Percentiles rank a stretch among this genome's conserved stretches.
These are phyloP conservation scores for Leccinum ochraceum DNA, from an alignment of 768 basidiomycete species.

Conservation along the genomic window DNA sequence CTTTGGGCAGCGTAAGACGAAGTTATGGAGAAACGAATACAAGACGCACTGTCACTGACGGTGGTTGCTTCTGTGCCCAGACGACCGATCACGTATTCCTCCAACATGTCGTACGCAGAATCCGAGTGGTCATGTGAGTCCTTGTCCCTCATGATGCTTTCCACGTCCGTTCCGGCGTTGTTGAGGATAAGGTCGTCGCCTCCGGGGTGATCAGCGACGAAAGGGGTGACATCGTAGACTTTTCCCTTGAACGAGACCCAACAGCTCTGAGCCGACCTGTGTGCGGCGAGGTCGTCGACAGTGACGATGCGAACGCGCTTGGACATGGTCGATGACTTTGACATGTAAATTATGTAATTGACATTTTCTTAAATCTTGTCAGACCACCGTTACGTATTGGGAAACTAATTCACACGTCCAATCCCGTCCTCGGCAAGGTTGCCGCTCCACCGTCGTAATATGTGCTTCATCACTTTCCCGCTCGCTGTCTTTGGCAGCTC, in stretches of 20 bases:
- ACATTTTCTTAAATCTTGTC: background rate
- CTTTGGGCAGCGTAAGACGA: constrained; percentile 38
- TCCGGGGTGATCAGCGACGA: constrained; percentile 89
- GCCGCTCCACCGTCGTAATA: constrained; percentile 68
- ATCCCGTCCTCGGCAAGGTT: constrained; percentile 48
- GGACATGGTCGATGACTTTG: constrained; percentile 47
- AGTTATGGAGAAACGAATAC: background rate
- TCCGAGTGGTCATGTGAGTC: constrained; percentile 88
- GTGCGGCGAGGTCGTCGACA: constrained; percentile 67
- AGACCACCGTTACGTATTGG: constrained; percentile 2
- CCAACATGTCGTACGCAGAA: constrained; percentile 88
- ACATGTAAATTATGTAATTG: background rate
- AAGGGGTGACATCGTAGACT: constrained; percentile 88
- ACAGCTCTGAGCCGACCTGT: constrained; percentile 62
- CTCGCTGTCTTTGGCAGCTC: constrained; percentile 86
- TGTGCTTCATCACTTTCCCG: constrained; percentile 84
- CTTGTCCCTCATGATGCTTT: constrained; percentile 75
- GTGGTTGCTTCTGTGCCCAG: constrained; percentile 73
- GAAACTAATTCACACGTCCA: constrained; percentile 35
- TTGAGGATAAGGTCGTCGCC: constrained; percentile 89
- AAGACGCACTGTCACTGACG: constrained; percentile 72
- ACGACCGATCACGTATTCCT: constrained; percentile 84
- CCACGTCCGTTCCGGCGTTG: constrained; percentile 85
- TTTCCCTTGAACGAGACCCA: constrained; percentile 82
- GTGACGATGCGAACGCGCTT: constrained; percentile 76